phyloP scores from a whole-genome alignment of 2,329 filamentous ascomycete genomes.

The Clarireedia homoeocarpa region DNA sequence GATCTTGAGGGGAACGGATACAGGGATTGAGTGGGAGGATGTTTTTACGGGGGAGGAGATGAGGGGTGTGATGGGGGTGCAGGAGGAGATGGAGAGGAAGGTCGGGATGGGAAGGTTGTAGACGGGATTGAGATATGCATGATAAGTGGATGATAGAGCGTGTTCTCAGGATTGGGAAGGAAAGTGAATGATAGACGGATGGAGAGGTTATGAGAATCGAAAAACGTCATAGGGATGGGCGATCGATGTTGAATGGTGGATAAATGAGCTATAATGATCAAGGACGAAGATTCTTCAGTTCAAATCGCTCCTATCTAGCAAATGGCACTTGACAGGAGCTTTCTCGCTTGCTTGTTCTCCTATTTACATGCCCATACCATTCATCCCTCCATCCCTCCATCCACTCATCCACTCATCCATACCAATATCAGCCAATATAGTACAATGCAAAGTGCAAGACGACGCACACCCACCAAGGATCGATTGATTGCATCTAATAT shows the following conservation, averaged over 20 bases:
- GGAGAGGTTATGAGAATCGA: not conserved
- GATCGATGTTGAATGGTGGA: not conserved
- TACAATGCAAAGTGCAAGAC: too few species aligned
- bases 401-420: not conserved
- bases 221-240: not conserved
- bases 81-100: conserved; percentile 91
- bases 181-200: not conserved
- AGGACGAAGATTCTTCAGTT: too few species aligned
- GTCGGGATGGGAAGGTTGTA: conserved; percentile 58
- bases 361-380: not conserved
- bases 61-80: conserved; percentile 63
- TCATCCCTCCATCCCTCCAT: not conserved
- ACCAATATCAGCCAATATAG: not conserved
- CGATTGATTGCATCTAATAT: not conserved
- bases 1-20: conserved; percentile 73
- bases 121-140: not conserved
- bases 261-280: not conserved
- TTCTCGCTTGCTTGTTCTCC: not conserved
- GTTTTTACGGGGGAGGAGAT: conserved; percentile 76
- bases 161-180: not conserved
- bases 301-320: too few species aligned
- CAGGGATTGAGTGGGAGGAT: conserved; percentile 84
- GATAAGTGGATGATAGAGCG: conserved; percentile 6
- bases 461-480: too few species aligned
- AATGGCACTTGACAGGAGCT: not conserved